A percentile compares a stretch with the other conserved stretches of the same genome.
Conservation (phyloP, 2,329 filamentous ascomycete species). For the Trichoderma polysporum region DNA sequence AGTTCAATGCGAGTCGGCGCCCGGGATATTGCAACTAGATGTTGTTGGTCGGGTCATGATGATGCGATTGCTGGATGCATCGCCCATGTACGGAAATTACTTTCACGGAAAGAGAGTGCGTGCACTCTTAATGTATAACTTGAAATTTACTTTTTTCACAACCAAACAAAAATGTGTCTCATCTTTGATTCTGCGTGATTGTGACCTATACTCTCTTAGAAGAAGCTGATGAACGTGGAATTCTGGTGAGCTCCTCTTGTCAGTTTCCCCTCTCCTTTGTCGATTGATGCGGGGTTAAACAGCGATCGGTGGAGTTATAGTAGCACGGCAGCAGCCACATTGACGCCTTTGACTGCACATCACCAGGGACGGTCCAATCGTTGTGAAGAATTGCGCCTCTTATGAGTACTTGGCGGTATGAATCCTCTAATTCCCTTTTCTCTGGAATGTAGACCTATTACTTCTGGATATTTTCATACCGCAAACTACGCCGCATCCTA, state of each 20-base stretch:
- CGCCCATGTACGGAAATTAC: constrained; percentile 20
- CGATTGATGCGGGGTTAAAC: constrained; percentile 1
- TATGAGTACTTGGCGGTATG: neutral
- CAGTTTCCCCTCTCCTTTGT: neutral
- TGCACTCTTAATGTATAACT: constrained; percentile 18
- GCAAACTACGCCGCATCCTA: neutral
- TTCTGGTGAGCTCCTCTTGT: neutral
- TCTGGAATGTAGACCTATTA: neutral
- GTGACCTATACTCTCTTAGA: neutral
- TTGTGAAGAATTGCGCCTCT: neutral
- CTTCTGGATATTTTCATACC: neutral
- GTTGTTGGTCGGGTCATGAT: constrained; percentile 33
- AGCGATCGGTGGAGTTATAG: neutral
- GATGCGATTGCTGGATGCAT: constrained; percentile 22
- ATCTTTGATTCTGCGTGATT: neutral
- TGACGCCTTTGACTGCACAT: neutral
- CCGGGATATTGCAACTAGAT: constrained; percentile 47
- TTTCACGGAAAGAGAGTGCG: constrained; percentile 3
- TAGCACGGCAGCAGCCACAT: constrained; percentile 12
- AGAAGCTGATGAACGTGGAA: neutral
- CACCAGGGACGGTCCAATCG: constrained; percentile 8
- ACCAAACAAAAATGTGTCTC: neutral
- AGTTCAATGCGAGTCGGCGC: constrained; percentile 43
- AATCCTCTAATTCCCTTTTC: neutral
- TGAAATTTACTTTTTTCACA: neutral